Percentiles rank a stretch among this genome's conserved stretches.
Evolutionary conservation across 1,284 basidiomycete species (phyloP).

Genomic region (Hemileia vastatrix): DNA sequence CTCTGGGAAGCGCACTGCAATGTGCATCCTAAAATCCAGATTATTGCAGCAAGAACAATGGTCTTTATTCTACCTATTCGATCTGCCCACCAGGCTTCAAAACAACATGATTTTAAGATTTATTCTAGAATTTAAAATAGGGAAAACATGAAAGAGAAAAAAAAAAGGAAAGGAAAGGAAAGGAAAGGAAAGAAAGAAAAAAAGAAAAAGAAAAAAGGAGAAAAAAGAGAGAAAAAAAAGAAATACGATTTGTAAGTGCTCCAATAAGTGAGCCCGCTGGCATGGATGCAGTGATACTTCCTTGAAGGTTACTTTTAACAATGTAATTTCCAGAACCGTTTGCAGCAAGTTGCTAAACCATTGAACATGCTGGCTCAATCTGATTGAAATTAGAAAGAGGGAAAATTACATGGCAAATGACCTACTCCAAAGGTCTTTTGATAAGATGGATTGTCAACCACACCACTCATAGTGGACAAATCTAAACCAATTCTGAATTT

Average conservation of each 20-base stretch:
- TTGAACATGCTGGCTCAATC: too few relatives aligned
- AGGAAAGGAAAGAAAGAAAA: too few relatives aligned
- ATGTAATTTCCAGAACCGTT: too few relatives aligned
- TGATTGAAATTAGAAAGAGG: slow-evolving; percentile 45
- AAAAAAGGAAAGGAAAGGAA: too few relatives aligned
- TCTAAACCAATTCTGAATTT: neutral
- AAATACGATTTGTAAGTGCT: slow-evolving; percentile 46
- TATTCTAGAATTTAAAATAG: too few relatives aligned
- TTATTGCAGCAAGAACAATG: slow-evolving; percentile 55
- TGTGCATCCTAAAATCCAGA: slow-evolving; percentile 64
- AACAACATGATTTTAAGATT: too few relatives aligned
- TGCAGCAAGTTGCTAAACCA: too few relatives aligned
- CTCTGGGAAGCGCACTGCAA: slow-evolving; percentile 59
- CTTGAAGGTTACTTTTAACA: slow-evolving; percentile 54
- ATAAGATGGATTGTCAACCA: too few relatives aligned
- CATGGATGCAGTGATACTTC: slow-evolving; percentile 67
- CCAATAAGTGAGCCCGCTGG: slow-evolving; percentile 49
- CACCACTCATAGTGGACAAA: slow-evolving; percentile 26
- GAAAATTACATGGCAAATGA: slow-evolving; percentile 11
- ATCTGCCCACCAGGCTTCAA: slow-evolving; percentile 54
- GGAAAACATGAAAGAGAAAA: too few relatives aligned
- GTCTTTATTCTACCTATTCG: slow-evolving; percentile 57
- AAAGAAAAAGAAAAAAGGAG: slow-evolving; percentile 28
- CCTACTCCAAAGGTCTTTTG: too few relatives aligned
- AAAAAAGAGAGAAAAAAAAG: too few relatives aligned